Base-by-base conservation (phyloP, 768 basidiomycete species). In the Podaxis sp. region DNA sequence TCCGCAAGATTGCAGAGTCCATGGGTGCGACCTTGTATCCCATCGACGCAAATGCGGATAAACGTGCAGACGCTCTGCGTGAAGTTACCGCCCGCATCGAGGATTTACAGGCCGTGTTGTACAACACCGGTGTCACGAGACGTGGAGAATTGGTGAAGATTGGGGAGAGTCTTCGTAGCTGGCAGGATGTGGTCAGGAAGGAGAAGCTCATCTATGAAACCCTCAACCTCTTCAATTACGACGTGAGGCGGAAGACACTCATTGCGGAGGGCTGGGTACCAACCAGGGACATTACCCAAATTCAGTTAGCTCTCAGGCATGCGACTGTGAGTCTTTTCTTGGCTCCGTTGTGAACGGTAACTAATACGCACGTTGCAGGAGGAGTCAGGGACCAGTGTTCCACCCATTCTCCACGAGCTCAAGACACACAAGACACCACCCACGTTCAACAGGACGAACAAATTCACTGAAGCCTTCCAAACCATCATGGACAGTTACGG, bases 241-340 rank as follows among this genome's bases (percentile, higher is more conserved):
- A 99, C 72, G 88, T 91, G 40, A 83, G 95, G 64, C 82, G 94
- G 66, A 96, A 96, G 82, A 99, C 96, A 1, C 82, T 99, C 59
- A 89, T 98, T 62, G 96, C 96, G 4, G 97, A 99, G 75, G 97
- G 93, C 28, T 99, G 97, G 97, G 92, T 93, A 58, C 96, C 97
- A 17, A 93, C 96, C 2, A 77, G 96, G 67, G 96, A 99, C 70
- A 93, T 99, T 60, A 81, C 86, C 8, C 78, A 74, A 56, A 96
- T 99, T 55, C 96, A 99, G 73, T 65, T 88, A 46, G 95, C 94
- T 5, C 84, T 99, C 61, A 82, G 94, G 48, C 87, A 90, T 74
- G 97, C 97, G 11, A 95, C 95, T 40, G 83, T 83, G 64, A 41
- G 91, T 87, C n/a, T 64, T 58, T 10, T 8, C 17, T 26, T 48